Conservation (phyloP, 345 rosid genomes). For the Balakata baccata region DNA sequence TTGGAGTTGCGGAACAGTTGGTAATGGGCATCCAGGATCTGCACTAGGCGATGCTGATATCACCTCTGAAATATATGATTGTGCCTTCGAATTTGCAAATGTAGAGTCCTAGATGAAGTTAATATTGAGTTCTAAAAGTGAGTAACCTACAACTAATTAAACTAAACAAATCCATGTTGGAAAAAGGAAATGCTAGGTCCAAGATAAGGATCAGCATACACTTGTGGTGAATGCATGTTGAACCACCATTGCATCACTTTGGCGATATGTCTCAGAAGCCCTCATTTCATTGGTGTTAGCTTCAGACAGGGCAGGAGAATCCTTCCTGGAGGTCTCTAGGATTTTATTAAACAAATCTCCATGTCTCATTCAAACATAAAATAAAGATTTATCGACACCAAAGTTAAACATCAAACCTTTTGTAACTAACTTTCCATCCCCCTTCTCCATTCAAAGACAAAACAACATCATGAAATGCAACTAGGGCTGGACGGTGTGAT, state of each 20-base stretch:
- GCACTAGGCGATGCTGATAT: conserved; percentile 55
- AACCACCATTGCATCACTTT: conserved; percentile 82
- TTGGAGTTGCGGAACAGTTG: conserved; percentile 70
- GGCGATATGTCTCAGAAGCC: conserved; percentile 59
- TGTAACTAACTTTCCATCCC: conserved; percentile 76
- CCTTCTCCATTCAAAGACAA: conserved; percentile 98
- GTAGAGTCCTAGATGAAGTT: conserved; percentile 52
- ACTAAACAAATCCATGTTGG: conserved; percentile 10
- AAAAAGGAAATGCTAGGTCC: conserved; percentile 8
- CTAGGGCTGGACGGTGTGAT: conserved; percentile 97
- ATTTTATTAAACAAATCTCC: conserved; percentile 16
- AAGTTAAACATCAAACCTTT: conserved; percentile 52
- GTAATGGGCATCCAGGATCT: conserved; percentile 44
- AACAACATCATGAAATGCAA: conserved; percentile 93
- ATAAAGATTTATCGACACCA: neutral
- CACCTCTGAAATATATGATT: conserved; percentile 63
- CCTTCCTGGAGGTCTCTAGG: conserved; percentile 55
- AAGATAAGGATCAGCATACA: conserved; percentile 42
- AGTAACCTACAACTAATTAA: conserved; percentile 9
- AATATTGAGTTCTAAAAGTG: conserved; percentile 18
- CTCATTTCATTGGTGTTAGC: conserved; percentile 37
- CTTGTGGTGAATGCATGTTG: conserved; percentile 76
- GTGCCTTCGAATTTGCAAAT: conserved; percentile 48
- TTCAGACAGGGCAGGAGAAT: conserved; percentile 46
- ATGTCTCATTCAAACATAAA: conserved; percentile 8